Evolutionary conservation across 306 rosid species (phyloP), one percentile per base, ranked within the genome.

Genomic region (Malus asiatica): DNA sequence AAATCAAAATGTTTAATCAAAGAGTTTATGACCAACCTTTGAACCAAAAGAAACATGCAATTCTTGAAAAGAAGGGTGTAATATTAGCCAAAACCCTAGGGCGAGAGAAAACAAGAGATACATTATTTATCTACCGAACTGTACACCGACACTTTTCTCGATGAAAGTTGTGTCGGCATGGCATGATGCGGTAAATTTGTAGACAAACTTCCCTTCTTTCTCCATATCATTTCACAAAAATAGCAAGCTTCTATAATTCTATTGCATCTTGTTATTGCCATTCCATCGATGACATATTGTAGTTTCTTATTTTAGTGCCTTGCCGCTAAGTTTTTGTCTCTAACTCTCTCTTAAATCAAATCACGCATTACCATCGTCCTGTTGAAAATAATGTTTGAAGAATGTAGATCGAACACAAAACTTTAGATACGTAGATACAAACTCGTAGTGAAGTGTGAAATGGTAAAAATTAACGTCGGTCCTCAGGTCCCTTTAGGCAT

Each of bases 111-210:
- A 18, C 44, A 42, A 42, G 45, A 15, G 1, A 22, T 51, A 10
- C 69, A 13, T 19, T 29, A 42, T 27, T 46, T 11, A 5, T 10
- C 3, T 13, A 46, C 18, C 73, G 75, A 40, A 74, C 64, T 72
- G 14, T 68, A 45, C 89, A 84, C 94, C 94, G 91, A 89, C 94
- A 87, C 83, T 80, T 76, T 75, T 29, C 71, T 23, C 40, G 64
- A 29, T 77, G 85, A 77, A 79, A 76, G 38, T 29, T 68, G 8
- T 85, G 90, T 82, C 75, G 86, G 86, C 81, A 77, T 77, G 68
- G 86, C 81, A 77, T 77, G 68, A 52, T 33, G 15, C 11, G 74
- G 7, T 60, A 27, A 42, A 51, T 66, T 61, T 79, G 70, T 3
- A 63, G 69, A 55, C 52, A 42, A 45, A 27, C 11, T 59, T 33